Conservation (phyloP, 129 eudicot species). For the Dittrichia graveolens region DNA sequence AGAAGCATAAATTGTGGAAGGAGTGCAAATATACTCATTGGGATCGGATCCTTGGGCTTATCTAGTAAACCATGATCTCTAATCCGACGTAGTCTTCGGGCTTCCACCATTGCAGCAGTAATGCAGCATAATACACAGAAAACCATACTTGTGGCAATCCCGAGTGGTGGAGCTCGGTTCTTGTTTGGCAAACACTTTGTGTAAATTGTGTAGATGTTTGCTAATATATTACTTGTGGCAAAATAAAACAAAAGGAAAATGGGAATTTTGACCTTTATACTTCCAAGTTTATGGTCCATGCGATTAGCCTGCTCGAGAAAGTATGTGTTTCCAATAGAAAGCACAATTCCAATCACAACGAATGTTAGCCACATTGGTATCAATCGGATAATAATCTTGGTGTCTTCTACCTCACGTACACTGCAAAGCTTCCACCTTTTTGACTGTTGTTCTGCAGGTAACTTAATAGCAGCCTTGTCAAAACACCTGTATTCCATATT, state of each 20-base stretch:
- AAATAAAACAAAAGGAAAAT: conserved; percentile 20
- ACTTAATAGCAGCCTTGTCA: conserved; percentile 64
- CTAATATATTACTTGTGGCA: conserved; percentile 1
- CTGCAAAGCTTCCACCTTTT: conserved; percentile 63
- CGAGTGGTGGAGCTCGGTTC: conserved; percentile 32
- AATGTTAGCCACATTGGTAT: conserved; percentile 71
- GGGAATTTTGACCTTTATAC: conserved; percentile 38
- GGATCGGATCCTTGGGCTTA: conserved; percentile 51
- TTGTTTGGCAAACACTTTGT: conserved; percentile 11
- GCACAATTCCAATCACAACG: conserved; percentile 51
- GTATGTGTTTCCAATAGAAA: conserved; percentile 64
- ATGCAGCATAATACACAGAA: conserved; percentile 57
- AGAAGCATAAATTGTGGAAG: conserved; percentile 67
- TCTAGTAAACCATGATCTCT: conserved; percentile 46
- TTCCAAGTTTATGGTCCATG: conserved; percentile 37
- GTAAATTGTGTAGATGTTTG: conserved; percentile 29
- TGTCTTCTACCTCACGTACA: conserved; percentile 61
- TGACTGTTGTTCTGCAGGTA: conserved; percentile 31
- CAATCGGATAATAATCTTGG: conserved; percentile 58
- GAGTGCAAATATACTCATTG: conserved; percentile 56
- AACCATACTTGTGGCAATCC: conserved; percentile 46
- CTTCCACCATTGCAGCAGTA: conserved; percentile 62
- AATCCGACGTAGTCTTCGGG: conserved; percentile 39
- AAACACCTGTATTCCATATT: conserved; percentile 44
- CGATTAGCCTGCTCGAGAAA: conserved; percentile 28